Evolutionary conservation across 1,284 basidiomycete species (phyloP).

Genomic region (Baeospora myosura): DNA sequence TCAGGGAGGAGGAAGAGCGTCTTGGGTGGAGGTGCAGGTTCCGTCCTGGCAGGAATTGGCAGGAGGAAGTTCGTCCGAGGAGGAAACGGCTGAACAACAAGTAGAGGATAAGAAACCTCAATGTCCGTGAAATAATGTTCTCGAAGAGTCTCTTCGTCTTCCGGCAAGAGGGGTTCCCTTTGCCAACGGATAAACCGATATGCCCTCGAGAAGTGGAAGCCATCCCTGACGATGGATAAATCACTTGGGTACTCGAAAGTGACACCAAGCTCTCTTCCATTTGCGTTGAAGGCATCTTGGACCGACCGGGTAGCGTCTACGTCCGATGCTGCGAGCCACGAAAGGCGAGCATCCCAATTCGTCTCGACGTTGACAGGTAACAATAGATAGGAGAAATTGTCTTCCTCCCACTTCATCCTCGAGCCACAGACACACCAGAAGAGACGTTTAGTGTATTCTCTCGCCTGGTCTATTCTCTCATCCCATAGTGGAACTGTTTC

Average conservation of each 20-base stretch:
- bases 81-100: conserved; percentile 44
- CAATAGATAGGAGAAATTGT: conserved; percentile 58
- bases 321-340: conserved; percentile 28
- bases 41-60: conserved; percentile 28
- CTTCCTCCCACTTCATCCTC: conserved; percentile 49
- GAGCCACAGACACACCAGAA: conserved; percentile 50
- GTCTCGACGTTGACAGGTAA: conserved; percentile 29
- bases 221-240: conserved; percentile 42
- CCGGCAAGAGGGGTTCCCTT: conserved; percentile 31
- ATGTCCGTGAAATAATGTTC: conserved; percentile 22
- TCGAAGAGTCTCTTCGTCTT: conserved; percentile 42
- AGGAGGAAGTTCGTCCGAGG: conserved; percentile 55
- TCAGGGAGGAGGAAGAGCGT: conserved; percentile 36
- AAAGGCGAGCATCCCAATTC: conserved; percentile 42
- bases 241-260: conserved; percentile 41
- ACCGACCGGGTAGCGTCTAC: conserved; percentile 3
- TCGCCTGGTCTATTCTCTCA: conserved; percentile 32
- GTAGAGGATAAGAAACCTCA: conserved; percentile 50
- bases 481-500: conserved; percentile 20
- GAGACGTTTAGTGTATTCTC: conserved; percentile 46
- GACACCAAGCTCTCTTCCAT: conserved; percentile 38
- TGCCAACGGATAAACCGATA: conserved; percentile 54
- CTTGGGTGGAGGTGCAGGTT: conserved; percentile 16
- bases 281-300: conserved; percentile 22
- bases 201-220: conserved; percentile 35